Base-by-base conservation (phyloP, 768 basidiomycete species). In the Panaeolus cyanescens region DNA sequence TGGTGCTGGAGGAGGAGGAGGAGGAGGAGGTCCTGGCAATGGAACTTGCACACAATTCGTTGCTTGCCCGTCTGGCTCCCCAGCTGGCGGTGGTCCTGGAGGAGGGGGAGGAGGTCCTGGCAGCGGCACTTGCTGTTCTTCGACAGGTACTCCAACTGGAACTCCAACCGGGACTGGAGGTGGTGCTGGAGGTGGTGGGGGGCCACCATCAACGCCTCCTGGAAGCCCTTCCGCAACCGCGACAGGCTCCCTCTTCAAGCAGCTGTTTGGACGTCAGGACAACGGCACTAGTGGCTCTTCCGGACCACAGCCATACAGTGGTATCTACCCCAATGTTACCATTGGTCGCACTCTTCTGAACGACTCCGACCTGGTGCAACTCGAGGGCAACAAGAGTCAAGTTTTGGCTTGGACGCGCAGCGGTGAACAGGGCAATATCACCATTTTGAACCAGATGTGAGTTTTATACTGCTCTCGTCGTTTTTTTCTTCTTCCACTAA, bases 271-370 rank as follows among this genome's bases (percentile, higher is more conserved):
- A 15, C 39, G 33, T 30, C 55, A 61, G 28, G 54, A 59, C 25
- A 55, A 63, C 25, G 37, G 28, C 55, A 30, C 36, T 28, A 40
- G 39, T 1, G 54, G 40, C 33, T 61, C 63, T 13, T 58, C 61
- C 13, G 59, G 32, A 12, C 59, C 55, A 8, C 65, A 65, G 40
- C 75, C 79, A 4, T 62, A 73, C 9, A 75, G 79, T n/a, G 72
- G 74, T 10, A 70, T 73, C 15, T 82, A 74, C 59, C 88, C 89
- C 1, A 85, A 83, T 65, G 77, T 80, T 63, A 90, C 89, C 0
- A 72, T 92, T 58, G 87, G 86, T 1, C 82, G 87, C 37, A 88
- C 90, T 0, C 74, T 87, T n/a, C 78, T 91, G 40, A 82, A 81
- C 40, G 78, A 82, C 36, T 66, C 80, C 0, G 60, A 74, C 0